Percentiles rank a stretch among this genome's conserved stretches.
phyloP scores from a whole-genome alignment of 1,284 basidiomycete genomes.

The Trichosporon inkin region DNA sequence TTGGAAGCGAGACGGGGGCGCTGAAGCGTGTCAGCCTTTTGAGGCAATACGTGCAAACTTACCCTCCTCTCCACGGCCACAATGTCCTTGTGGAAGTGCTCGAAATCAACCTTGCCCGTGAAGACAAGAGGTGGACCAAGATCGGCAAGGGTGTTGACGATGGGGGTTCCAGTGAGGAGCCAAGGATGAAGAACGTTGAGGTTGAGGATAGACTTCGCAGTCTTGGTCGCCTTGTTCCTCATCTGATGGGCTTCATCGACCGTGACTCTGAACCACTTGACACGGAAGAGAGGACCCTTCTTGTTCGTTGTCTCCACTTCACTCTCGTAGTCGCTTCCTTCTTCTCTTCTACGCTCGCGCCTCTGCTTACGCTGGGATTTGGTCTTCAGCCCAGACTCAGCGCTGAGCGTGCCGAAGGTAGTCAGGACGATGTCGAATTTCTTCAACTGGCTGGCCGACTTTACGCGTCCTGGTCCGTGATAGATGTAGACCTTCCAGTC shows the following conservation, averaged over 20 bases:
- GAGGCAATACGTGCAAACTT: neutral
- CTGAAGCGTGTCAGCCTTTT: neutral
- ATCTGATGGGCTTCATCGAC: conserved; percentile 50
- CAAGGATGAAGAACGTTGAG: conserved; percentile 40
- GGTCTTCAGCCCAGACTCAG: conserved; percentile 30
- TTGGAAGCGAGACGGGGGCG: conserved; percentile 40
- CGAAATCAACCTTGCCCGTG: conserved; percentile 33
- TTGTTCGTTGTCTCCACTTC: conserved; percentile 25
- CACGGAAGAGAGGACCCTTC: conserved; percentile 40
- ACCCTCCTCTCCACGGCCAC: conserved; percentile 29
- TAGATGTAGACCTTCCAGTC: conserved; percentile 42
- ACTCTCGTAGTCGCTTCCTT: conserved; percentile 15
- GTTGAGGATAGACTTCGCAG: conserved; percentile 33
- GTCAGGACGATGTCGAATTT: conserved; percentile 48
- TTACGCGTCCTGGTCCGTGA: conserved; percentile 41
- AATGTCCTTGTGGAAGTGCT: conserved; percentile 36
- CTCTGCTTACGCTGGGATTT: conserved; percentile 20
- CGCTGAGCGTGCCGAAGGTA: conserved; percentile 39
- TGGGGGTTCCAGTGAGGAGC: conserved; percentile 45
- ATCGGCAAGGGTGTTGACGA: conserved; percentile 32
- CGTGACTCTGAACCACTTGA: conserved; percentile 49
- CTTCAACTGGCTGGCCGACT: conserved; percentile 33
- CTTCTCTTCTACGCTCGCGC: conserved; percentile 9
- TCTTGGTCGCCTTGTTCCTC: conserved; percentile 42
- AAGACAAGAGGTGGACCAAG: conserved; percentile 34